These are phyloP conservation scores for Pilasporangium apinafurcum DNA, from an alignment of 352 stramenopile species.

Conservation along the genomic window DNA sequence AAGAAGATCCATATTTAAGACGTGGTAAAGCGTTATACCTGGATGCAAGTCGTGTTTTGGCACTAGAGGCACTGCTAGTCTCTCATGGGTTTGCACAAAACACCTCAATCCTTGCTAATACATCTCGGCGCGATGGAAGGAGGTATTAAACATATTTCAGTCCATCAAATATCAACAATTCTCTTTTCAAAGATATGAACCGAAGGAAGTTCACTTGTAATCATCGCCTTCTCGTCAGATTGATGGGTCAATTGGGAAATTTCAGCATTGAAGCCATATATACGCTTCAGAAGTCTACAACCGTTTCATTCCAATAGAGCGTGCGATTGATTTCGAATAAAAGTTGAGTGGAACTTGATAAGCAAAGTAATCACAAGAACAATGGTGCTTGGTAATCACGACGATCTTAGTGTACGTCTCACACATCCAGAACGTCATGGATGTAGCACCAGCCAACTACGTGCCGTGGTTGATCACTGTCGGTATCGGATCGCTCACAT, in stretches of 20 bases:
- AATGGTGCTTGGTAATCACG: too few relatives aligned
- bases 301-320: too few relatives aligned
- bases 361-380: too few relatives aligned
- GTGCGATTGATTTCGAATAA: too few relatives aligned
- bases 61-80: slow-evolving; percentile 66
- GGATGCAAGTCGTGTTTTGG: slow-evolving; percentile 36
- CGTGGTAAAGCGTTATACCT: slow-evolving; percentile 72
- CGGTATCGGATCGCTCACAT: slow-evolving; percentile 20
- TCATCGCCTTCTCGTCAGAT: too few relatives aligned
- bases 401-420: slow-evolving; percentile 42
- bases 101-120: slow-evolving; percentile 74
- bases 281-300: too few relatives aligned
- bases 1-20: slow-evolving; percentile 78
- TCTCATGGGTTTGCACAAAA: slow-evolving; percentile 72
- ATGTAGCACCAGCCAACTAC: slow-evolving; percentile 22
- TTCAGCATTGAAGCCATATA: too few relatives aligned
- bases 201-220: too few relatives aligned
- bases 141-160: slow-evolving; percentile 52
- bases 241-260: too few relatives aligned
- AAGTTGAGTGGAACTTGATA: too few relatives aligned
- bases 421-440: slow-evolving; percentile 34
- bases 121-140: slow-evolving; percentile 60
- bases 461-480: slow-evolving; percentile 39
- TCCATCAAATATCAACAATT: too few relatives aligned
- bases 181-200: too few relatives aligned